Evolutionary conservation across 179 eudicot genomes (phyloP), one percentile per base, ranked within the genome.

Genomic region (Silene vulgaris): DNA sequence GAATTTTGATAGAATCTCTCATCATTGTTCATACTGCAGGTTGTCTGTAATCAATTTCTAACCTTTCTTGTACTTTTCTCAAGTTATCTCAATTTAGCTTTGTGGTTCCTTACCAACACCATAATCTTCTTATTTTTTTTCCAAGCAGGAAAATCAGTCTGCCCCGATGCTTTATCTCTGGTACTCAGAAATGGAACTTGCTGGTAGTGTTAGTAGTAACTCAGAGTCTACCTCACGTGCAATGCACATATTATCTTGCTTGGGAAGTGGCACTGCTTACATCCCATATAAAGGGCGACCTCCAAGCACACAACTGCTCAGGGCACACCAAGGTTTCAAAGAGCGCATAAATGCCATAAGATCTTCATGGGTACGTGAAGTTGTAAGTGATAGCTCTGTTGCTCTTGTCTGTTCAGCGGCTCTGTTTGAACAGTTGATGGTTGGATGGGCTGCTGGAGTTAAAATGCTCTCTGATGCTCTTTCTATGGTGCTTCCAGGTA

Each of bases 401-500:
- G 92, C 96, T 79, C 82, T 90, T 50, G 81, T 96, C 61, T 89
- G 97, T 81, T 87, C 96, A 21, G 96, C 97, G 74, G 96, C 99
- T 76, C 84, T 93, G 70, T 96, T 89, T 79, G 98, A 93, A 86
- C 94, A 93, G 84, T 80, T 96, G 85, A 90, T 91, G 4, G 54
- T 85, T 80, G 99, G 97, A 62, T 89, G 85, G 85, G 77, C 71
- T 72, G 81, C 96, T 37, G 98, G 88, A 65, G 79, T 86, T 78
- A 87, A 90, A 77, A 86, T 96, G 70, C 65, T 93, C 56, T 86
- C 89, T 57, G 85, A 87, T 83, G 88, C 92, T 76, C 88, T 93
- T 74, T 82, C 89, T 74, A 96, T 87, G 88, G 97, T 91, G 81
- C 98, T 96, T 86, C 98, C 97, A 76, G 96, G 97, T 90, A 89